phyloP scores from a whole-genome alignment of 1,284 basidiomycete species.

The Erythrobasidium hasegawianum region DNA sequence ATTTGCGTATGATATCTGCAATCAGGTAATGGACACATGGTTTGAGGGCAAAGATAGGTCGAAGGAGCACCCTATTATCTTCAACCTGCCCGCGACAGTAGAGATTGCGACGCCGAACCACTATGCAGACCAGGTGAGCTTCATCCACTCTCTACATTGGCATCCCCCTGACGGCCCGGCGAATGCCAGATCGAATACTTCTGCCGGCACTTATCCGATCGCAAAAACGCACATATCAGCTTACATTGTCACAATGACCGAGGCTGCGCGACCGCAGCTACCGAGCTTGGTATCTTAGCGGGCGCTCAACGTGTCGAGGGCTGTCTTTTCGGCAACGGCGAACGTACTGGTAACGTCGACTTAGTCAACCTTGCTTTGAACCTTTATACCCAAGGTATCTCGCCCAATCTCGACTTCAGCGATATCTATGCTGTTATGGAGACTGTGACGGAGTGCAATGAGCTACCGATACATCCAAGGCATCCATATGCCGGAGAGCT shows the following conservation, averaged over 20 bases:
- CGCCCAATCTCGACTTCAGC: conserved; percentile 84
- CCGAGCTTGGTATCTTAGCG: conserved; percentile 87
- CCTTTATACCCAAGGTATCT: conserved; percentile 90
- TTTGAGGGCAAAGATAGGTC: conserved; percentile 53
- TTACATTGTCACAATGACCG: conserved; percentile 97
- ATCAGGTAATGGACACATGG: conserved; percentile 90
- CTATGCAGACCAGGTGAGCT: conserved; percentile 91
- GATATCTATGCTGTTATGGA: conserved; percentile 89
- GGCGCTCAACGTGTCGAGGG: conserved; percentile 97
- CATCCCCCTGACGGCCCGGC: neutral
- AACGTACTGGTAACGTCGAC: conserved; percentile 98
- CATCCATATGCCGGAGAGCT: conserved; percentile 98
- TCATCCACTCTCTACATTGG: no score
- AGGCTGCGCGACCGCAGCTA: conserved; percentile 93
- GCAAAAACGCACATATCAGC: conserved; percentile 86
- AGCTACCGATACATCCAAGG: conserved; percentile 90
- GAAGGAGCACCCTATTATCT: conserved; percentile 80
- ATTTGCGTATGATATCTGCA: conserved; percentile 88
- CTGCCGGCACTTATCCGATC: conserved; percentile 74
- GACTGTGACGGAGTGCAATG: conserved; percentile 91
- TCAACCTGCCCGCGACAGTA: conserved; percentile 96
- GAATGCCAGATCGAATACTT: conserved; percentile 85
- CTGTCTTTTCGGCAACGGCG: conserved; percentile 96
- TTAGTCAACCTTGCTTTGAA: conserved; percentile 95
- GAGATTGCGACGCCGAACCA: conserved; percentile 97